Percentiles rank a stretch among this genome's conserved stretches.
Conservation (phyloP, 257 asterid species). For the Rubia yunnanensis region DNA sequence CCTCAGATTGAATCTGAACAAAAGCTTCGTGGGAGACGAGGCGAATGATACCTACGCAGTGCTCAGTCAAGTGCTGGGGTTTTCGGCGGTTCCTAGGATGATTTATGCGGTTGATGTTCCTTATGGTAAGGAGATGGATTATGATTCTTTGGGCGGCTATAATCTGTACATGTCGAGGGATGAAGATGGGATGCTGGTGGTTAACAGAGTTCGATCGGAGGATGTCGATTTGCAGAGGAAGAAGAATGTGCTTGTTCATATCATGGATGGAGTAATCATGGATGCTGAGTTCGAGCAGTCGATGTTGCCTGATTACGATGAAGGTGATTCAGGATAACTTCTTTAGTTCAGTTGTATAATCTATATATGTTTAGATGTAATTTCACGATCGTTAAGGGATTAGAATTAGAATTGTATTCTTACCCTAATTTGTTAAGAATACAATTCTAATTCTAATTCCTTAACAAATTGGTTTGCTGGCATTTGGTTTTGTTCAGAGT, state of each 20-base stretch:
- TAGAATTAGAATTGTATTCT: too few relatives aligned
- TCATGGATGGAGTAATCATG: slow-evolving; percentile 55
- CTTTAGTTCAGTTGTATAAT: not conserved
- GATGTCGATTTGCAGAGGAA: slow-evolving; percentile 25
- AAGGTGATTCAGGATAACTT: not conserved
- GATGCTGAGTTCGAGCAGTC: slow-evolving; percentile 57
- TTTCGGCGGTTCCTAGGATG: slow-evolving; percentile 59
- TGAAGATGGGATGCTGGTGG: slow-evolving; percentile 37
- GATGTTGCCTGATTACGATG: slow-evolving; percentile 18
- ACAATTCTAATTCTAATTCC: too few relatives aligned
- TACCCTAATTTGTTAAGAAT: too few relatives aligned
- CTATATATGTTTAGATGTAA: too few relatives aligned
- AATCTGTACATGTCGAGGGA: slow-evolving; percentile 37
- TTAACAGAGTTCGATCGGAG: slow-evolving; percentile 46
- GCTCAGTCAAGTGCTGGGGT: slow-evolving; percentile 59
- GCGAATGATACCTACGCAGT: slow-evolving; percentile 38
- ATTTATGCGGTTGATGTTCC: slow-evolving; percentile 36
- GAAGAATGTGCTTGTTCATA: slow-evolving; percentile 31
- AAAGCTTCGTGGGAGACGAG: slow-evolving; percentile 26
- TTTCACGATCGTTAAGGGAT: too few relatives aligned
- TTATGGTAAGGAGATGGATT: slow-evolving; percentile 28
- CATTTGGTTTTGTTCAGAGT: too few relatives aligned
- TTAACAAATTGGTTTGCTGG: too few relatives aligned
- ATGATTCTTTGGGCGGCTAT: slow-evolving; percentile 61
- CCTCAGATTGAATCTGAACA: slow-evolving; percentile 37